Evolutionary conservation across 805 yeast species (phyloP).

Genomic region (Candida vartiovaarae): DNA sequence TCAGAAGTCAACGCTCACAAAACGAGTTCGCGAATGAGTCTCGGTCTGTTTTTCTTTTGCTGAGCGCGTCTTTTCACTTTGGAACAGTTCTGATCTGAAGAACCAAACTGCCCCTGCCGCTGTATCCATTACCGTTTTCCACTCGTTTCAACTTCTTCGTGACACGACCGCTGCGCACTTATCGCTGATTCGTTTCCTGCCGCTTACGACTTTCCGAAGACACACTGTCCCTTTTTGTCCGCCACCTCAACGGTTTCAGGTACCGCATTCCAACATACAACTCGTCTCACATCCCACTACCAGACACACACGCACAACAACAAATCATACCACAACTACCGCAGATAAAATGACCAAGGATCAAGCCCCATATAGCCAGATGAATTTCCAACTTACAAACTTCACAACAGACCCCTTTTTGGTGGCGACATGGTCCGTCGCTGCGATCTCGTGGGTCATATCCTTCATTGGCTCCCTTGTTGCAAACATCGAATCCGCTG

Average conservation of each 20-base stretch:
- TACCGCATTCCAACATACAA: not conserved
- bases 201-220: too few species aligned
- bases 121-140: too few species aligned
- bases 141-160: too few species aligned
- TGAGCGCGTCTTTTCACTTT: too few species aligned
- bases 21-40: not conserved
- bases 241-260: not conserved
- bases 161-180: too few species aligned
- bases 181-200: too few species aligned
- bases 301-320: not conserved
- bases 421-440: slow-evolving; percentile 68
- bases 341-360: not conserved
- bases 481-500: slow-evolving; percentile 28
- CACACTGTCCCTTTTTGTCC: not conserved
- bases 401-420: slow-evolving; percentile 84
- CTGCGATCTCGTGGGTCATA: slow-evolving; percentile 76
- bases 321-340: not conserved
- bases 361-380: not conserved
- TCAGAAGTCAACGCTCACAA: not conserved
- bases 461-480: slow-evolving; percentile 84
- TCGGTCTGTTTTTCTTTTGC: too few species aligned
- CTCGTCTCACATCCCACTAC: not conserved
- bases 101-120: too few species aligned
- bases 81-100: too few species aligned
- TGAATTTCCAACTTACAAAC: slow-evolving; percentile 25